These are phyloP conservation scores for Chenopodium album DNA, from an alignment of 148 eudicot genomes.

Conservation along the genomic window DNA sequence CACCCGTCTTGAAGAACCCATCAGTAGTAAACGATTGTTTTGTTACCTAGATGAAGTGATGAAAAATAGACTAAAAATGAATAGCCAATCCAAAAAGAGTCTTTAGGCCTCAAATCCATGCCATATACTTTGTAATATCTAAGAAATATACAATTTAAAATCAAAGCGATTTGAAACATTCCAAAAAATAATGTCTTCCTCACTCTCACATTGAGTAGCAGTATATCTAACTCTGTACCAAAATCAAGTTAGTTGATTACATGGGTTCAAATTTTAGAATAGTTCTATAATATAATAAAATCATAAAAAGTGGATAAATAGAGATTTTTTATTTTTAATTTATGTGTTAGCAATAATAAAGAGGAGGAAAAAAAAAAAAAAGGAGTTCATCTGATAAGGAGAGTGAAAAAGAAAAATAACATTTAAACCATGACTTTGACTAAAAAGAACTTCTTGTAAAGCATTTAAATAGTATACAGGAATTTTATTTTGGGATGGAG, in stretches of 20 bases:
- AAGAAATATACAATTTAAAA: neutral
- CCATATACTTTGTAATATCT: too few relatives aligned
- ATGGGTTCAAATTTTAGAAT: neutral
- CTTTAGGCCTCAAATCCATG: neutral
- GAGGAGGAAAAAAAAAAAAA: neutral
- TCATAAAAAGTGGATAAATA: neutral
- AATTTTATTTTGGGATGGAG: neutral
- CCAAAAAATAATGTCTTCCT: neutral
- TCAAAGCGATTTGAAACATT: neutral
- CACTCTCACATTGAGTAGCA: neutral
- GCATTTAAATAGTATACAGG: too few relatives aligned
- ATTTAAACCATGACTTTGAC: neutral
- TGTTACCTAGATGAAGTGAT: constrained; percentile 61
- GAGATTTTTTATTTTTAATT: neutral
- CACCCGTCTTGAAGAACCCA: constrained; percentile 95
- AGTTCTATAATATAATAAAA: neutral
- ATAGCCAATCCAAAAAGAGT: neutral
- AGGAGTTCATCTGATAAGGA: neutral
- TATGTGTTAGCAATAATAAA: neutral
- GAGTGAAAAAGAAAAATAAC: neutral
- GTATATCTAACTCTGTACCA: neutral
- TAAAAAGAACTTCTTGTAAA: neutral
- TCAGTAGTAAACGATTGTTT: constrained; percentile 76
- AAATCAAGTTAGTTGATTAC: neutral
- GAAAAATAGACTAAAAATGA: constrained; percentile 13